Evolutionary conservation across 306 rosid species (phyloP), one percentile per base, ranked within the genome.

Genomic region (Malus domestica): DNA sequence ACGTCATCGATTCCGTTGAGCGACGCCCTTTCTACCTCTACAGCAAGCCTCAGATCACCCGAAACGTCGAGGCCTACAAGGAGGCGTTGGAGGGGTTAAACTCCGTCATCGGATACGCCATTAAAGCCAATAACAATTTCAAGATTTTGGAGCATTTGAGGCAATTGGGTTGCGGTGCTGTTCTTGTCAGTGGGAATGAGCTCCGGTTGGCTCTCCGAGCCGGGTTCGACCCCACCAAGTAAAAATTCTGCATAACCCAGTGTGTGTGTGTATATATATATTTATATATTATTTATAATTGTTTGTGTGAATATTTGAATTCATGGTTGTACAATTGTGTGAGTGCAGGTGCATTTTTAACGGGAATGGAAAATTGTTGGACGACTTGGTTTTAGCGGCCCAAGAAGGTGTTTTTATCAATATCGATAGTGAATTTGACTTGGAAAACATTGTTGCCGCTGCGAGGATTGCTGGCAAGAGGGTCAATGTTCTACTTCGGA

Each of bases 171-270:
- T 92, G 96, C 68, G 97, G 97, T 63, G 99, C 97, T 67, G 97
- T 95, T 71, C 99, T 95, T 67, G 99, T 95, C 20, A 95, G 99
- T 83, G 99, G 97, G 23, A 95, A 95, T 46, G 99, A 95, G 86
- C 91, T 90, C 18, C 78, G 84, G 74, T 76, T 95, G 76, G 97
- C 99, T 73, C 96, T 90, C 73, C 87, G 70, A 51, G 96, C 96
- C 42, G 98, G 96, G 6, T 92, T 92, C 76, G 97, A 95, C 44
- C 98, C 99, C 74, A 89, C 90, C 33, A 92, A 81, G 99, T 90
- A 86, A 68, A 49, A 44, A 5, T 45, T 38, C 22, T 76, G 45
- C 44, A 13, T 19, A 45, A 64, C 75, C 66, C 67, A 61, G 30
- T 30, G 20, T 75, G 35, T 81, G 18, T 76, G 22, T 68, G 3